Evolutionary conservation across 2,329 filamentous ascomycete genomes (phyloP).

Genomic region (Cladosporium velox): DNA sequence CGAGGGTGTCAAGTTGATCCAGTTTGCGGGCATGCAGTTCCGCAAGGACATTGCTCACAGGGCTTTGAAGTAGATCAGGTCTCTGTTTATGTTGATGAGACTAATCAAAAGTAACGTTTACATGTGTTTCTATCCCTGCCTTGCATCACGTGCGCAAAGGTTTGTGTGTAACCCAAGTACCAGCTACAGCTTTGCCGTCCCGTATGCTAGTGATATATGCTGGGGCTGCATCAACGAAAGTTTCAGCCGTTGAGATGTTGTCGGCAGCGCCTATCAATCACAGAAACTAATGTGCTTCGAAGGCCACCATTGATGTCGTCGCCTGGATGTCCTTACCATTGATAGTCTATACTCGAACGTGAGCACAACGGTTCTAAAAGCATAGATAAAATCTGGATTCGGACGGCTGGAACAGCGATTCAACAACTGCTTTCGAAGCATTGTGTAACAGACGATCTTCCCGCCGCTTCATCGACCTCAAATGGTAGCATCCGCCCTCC

Average conservation of each 20-base stretch:
- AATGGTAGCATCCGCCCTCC: not conserved
- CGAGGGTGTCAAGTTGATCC: slow-evolving; percentile 73
- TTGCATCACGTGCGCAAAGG: no score
- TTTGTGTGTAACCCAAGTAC: no score
- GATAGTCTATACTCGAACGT: no score
- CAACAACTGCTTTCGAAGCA: not conserved
- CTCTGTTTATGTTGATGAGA: slow-evolving; percentile 7
- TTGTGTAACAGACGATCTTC: not conserved
- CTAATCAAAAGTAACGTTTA: slow-evolving; percentile 8
- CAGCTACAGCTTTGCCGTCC: no score
- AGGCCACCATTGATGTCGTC: no score
- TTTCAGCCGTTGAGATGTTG: not conserved
- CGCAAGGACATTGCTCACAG: slow-evolving; percentile 80
- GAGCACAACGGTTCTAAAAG: no score
- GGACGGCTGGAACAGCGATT: not conserved
- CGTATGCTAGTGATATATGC: no score
- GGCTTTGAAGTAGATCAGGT: slow-evolving; percentile 40
- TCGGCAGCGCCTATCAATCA: not conserved
- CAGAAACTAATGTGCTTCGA: not conserved
- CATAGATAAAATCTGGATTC: not conserved
- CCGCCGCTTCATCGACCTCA: not conserved
- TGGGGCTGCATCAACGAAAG: no score
- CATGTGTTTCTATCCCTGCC: not conserved
- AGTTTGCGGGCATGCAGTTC: slow-evolving; percentile 88
- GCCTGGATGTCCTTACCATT: no score